phyloP scores from a whole-genome alignment of 2,329 filamentous ascomycete species.

The Penicillium sp. region DNA sequence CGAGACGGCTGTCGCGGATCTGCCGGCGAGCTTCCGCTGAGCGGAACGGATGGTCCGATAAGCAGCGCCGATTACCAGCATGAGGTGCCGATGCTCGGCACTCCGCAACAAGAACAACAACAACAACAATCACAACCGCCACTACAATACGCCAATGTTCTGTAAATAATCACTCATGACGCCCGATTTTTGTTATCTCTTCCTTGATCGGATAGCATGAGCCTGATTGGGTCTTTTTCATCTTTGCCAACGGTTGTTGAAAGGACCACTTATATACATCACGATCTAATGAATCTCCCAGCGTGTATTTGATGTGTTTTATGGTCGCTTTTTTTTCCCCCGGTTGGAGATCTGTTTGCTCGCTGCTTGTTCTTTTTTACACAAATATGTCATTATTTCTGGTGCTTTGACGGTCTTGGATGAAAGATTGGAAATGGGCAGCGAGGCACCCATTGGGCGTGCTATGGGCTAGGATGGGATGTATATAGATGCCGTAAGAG shows the following conservation, averaged over 20 bases:
- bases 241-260: constrained; percentile 14
- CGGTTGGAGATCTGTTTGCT: neutral
- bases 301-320: neutral
- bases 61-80: constrained; percentile 14
- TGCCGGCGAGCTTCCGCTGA: constrained; percentile 24
- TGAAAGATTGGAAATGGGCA: neutral
- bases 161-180: constrained; percentile 12
- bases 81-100: constrained; percentile 19
- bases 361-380: neutral
- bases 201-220: constrained; percentile 18
- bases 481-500: constrained; percentile 17
- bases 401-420: neutral
- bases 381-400: neutral
- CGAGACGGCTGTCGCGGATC: constrained; percentile 10
- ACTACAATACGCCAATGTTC: constrained; percentile 14
- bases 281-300: constrained; percentile 21
- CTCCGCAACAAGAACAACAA: neutral
- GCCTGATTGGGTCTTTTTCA: constrained; percentile 9
- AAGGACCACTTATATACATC: constrained; percentile 8
- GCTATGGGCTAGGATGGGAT: neutral
- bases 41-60: constrained; percentile 20
- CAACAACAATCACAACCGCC: constrained; percentile 4
- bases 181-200: neutral
- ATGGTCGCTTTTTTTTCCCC: neutral
- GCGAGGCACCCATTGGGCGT: neutral